Evolutionary conservation across 306 rosid species (phyloP).

Genomic region (Begonia peltatifolia): DNA sequence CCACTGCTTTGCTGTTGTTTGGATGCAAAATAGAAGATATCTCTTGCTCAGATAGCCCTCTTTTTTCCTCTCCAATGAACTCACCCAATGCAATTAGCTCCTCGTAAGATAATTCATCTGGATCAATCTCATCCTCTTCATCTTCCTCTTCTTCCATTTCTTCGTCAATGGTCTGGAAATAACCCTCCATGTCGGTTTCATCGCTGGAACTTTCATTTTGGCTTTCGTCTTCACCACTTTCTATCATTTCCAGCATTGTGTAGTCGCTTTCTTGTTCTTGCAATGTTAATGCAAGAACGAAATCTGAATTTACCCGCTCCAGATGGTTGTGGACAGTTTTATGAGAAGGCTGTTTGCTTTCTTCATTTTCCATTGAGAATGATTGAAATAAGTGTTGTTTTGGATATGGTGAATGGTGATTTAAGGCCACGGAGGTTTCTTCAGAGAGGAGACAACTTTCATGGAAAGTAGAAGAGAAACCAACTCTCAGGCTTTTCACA

Average conservation of each 20-base stretch:
- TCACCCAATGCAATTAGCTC: conserved; percentile 67
- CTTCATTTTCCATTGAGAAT: conserved; percentile 33
- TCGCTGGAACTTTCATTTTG: conserved; percentile 13
- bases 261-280: conserved; percentile 45
- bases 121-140: conserved; percentile 17
- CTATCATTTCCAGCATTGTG: conserved; percentile 30
- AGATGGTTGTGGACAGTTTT: conserved; percentile 34
- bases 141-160: conserved; percentile 5
- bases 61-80: conserved; percentile 60
- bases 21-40: conserved; percentile 41
- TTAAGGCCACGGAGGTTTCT: conserved; percentile 16
- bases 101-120: conserved; percentile 67
- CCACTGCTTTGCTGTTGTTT: conserved; percentile 10
- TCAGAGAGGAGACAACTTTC: conserved; percentile 29
- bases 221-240: conserved; percentile 31
- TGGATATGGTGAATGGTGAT: conserved; percentile 11
- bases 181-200: conserved; percentile 12
- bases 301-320: conserved; percentile 45
- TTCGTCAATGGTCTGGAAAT: conserved; percentile 15
- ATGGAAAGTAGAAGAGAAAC: conserved; percentile 42
- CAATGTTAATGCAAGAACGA: conserved; percentile 33
- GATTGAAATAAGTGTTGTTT: conserved; percentile 5
- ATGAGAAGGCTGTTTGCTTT: conserved; percentile 35
- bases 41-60: conserved; percentile 46
- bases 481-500: conserved; percentile 19